These are phyloP conservation scores for Cladosporium oxysporum DNA, from an alignment of 2,329 filamentous ascomycete genomes.

Conservation along the genomic window DNA sequence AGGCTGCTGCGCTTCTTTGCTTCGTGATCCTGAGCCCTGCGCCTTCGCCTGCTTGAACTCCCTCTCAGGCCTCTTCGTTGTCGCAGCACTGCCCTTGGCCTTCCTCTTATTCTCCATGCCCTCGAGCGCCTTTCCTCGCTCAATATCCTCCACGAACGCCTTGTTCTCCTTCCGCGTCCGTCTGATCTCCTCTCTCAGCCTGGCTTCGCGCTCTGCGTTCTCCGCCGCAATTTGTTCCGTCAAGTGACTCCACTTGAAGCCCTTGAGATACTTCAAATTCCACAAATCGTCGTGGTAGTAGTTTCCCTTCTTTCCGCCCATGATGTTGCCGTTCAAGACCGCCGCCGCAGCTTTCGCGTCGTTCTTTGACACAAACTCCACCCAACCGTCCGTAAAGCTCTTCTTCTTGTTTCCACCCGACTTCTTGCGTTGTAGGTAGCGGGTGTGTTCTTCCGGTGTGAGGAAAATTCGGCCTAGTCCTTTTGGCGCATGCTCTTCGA, in stretches of 20 bases:
- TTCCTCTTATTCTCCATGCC: slow-evolving; percentile 63
- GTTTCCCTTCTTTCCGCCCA: slow-evolving; percentile 80
- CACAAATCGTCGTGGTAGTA: slow-evolving; percentile 87
- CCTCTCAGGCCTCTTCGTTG: slow-evolving; percentile 32
- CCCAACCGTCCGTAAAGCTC: slow-evolving; percentile 82
- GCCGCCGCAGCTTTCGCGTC: slow-evolving; percentile 77
- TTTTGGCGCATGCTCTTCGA: slow-evolving; percentile 68
- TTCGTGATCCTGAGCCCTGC: slow-evolving; percentile 13
- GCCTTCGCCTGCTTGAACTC: slow-evolving; percentile 65
- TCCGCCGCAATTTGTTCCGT: slow-evolving; percentile 80
- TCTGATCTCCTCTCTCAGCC: slow-evolving; percentile 76
- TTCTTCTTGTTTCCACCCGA: slow-evolving; percentile 81
- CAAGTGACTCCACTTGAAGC: slow-evolving; percentile 74
- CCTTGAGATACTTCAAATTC: slow-evolving; percentile 78
- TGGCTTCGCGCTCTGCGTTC: slow-evolving; percentile 74
- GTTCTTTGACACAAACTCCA: slow-evolving; percentile 75
- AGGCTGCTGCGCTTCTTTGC: slow-evolving; percentile 14
- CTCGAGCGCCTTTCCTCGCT: slow-evolving; percentile 76
- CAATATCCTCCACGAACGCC: slow-evolving; percentile 76
- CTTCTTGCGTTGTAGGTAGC: slow-evolving; percentile 66
- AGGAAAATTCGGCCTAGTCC: slow-evolving; percentile 75
- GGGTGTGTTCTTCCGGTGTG: slow-evolving; percentile 69
- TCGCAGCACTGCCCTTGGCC: slow-evolving; percentile 52
- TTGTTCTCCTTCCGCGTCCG: slow-evolving; percentile 78
- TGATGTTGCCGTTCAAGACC: slow-evolving; percentile 72